Base-by-base conservation (phyloP, 2,329 filamentous ascomycete species). In the Gaeumannomyces tritici region DNA sequence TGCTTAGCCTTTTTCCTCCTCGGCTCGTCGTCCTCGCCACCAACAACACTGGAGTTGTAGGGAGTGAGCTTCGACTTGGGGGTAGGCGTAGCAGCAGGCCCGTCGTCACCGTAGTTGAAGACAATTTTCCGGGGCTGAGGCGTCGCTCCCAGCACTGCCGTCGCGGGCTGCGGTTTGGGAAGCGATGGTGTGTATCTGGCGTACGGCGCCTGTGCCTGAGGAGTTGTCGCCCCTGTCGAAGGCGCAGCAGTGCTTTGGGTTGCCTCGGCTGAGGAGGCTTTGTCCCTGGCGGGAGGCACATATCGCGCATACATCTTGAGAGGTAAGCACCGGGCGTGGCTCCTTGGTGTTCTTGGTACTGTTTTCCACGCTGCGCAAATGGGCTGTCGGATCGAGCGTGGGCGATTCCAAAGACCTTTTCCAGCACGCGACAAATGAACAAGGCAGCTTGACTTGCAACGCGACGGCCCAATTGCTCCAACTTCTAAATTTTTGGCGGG, bases 301-400 rank as follows among this genome's bases (percentile, higher is more conserved):
- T 75, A 76, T 66, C 75, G 70, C 21, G 71, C 71, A 65, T 76
- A 76, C 68, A 71, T 69, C 0, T 15, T 67, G 9, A 24, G 29
- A 9, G 28, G 12, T 24, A 28, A 8, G 4, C 47, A n/a, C 7
- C 3, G 28, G 21, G 21, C 18, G 26, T 8, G 27, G 26, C 27
- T 33, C 35, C 18, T 33, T n/a, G 6, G n/a, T 55, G 31, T 7
- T 21, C 24, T 55, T 26, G 33, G 26, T 24, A 54, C 21, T 42
- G 18, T 42, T 15, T 57, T 31, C 55, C 11, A 11, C 55, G 27
- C 18, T 9, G 2, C 26, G 26, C 8, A 55, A 24, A 57, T 42
- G 13, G 35, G 7, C 5, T 15, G 35, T 21, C 21, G 35, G 3
- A 3, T 42, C 35, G 12, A 15, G 13, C 21, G 21, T 4, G 35